Evolutionary conservation across 768 basidiomycete species (phyloP).

Genomic region (Brasilioporus rufonigricans): DNA sequence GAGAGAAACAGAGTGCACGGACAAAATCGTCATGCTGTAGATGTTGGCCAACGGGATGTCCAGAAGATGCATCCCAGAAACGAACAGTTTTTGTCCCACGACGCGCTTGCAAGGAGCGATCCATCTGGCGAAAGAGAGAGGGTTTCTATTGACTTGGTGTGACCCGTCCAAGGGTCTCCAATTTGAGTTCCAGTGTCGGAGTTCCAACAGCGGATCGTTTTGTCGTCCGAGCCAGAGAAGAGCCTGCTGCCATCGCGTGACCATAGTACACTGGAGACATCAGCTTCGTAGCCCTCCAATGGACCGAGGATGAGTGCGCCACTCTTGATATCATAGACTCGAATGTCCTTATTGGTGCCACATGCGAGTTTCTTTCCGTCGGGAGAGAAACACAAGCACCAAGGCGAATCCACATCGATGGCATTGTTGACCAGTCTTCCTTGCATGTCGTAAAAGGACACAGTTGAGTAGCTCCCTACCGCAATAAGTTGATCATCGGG

Average conservation of each 20-base stretch:
- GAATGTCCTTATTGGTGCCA: fast-evolving
- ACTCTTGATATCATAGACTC: background rate
- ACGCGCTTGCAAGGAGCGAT: background rate
- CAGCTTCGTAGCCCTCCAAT: background rate
- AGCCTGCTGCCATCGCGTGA: conserved; percentile 3
- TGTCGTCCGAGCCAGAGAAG: background rate
- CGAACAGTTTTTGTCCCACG: background rate
- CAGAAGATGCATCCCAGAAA: too few species aligned
- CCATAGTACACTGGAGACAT: background rate
- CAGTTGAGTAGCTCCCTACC: background rate
- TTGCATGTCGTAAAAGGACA: background rate
- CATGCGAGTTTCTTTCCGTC: conserved; percentile 1
- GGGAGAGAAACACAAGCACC: background rate
- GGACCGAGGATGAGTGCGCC: background rate
- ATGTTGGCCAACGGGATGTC: background rate
- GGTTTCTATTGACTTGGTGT: background rate
- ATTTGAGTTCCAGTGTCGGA: background rate
- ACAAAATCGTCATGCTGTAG: background rate
- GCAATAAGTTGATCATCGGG: background rate
- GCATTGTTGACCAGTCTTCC: background rate
- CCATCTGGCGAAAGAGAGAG: background rate
- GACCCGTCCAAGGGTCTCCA: background rate
- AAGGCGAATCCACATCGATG: background rate
- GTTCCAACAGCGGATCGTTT: conserved; percentile 14
- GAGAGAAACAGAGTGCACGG: background rate